These are phyloP conservation scores for Moesziomyces antarcticus DNA, from an alignment of 1,284 basidiomycete genomes.

Conservation along the genomic window DNA sequence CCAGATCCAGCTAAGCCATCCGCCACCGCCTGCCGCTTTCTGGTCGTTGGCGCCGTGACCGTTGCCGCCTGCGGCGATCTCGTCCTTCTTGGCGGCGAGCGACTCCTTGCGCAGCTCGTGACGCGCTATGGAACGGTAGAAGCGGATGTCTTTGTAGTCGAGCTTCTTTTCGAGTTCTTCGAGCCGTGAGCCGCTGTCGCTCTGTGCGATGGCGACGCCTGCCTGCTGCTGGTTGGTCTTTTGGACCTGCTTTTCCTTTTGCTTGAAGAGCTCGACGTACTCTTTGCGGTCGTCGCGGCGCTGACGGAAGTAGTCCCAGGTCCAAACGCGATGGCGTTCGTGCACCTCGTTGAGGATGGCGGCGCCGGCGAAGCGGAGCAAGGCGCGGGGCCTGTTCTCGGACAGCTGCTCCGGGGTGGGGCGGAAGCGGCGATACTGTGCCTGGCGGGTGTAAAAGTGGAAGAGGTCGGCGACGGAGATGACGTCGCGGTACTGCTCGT, in stretches of 20 bases:
- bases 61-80: conserved; percentile 62
- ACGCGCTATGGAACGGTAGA: conserved; percentile 95
- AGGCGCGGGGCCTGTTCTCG: conserved; percentile 77
- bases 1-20: conserved; percentile 67
- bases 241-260: conserved; percentile 71
- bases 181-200: conserved; percentile 69
- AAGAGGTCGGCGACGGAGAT: conserved; percentile 97
- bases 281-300: conserved; percentile 83
- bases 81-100: conserved; percentile 65
- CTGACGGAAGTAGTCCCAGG: conserved; percentile 90
- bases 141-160: conserved; percentile 93
- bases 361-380: conserved; percentile 82
- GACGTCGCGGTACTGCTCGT: conserved; percentile 93
- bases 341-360: conserved; percentile 88
- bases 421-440: conserved; percentile 76
- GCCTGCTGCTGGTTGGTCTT: conserved; percentile 58
- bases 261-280: conserved; percentile 89
- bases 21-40: conserved; percentile 43
- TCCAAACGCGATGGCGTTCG: conserved; percentile 86
- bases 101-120: conserved; percentile 86
- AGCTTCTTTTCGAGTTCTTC: conserved; percentile 83
- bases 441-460: conserved; percentile 91
- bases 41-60: conserved; percentile 71
- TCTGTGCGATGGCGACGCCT: conserved; percentile 45
- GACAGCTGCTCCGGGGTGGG: conserved; percentile 76